Conservation (phyloP, 225 moss, liverwort and hornwort species). For the Neckera pumila region DNA sequence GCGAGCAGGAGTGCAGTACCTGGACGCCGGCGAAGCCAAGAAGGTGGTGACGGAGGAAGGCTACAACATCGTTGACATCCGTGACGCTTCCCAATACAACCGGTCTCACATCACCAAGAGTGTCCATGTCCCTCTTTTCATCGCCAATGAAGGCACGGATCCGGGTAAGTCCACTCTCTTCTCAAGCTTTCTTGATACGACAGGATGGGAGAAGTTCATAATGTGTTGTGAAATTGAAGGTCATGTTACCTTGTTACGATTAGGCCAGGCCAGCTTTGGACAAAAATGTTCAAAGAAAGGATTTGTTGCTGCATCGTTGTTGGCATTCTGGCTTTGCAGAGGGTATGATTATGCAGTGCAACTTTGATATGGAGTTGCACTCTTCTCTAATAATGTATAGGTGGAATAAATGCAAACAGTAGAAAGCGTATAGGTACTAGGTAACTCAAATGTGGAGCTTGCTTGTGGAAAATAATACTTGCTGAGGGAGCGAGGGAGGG, state of each 20-base stretch:
- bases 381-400: background rate
- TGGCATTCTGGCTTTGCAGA: background rate
- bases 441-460: background rate
- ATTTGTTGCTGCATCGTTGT: background rate
- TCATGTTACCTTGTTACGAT: background rate
- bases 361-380: background rate
- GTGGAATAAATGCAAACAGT: background rate
- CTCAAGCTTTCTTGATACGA: background rate
- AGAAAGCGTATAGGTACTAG: background rate
- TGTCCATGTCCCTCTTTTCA: slow-evolving; percentile 71
- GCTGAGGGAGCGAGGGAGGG: background rate
- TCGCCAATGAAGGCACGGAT: slow-evolving; percentile 64
- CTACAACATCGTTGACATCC: slow-evolving; percentile 67
- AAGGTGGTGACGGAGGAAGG: slow-evolving; percentile 55
- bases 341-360: background rate
- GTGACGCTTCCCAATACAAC: slow-evolving; percentile 66
- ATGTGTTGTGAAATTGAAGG: background rate
- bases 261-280: background rate
- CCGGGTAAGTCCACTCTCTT: slow-evolving; percentile 21
- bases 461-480: background rate
- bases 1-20: slow-evolving; percentile 66
- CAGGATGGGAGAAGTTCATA: background rate
- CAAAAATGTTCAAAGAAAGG: background rate
- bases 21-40: slow-evolving; percentile 69
- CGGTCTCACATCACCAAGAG: slow-evolving; percentile 63